Evolutionary conservation across 2,329 filamentous ascomycete genomes (phyloP), one percentile per base, ranked within the genome.

Genomic region (Fusarium irregulare): DNA sequence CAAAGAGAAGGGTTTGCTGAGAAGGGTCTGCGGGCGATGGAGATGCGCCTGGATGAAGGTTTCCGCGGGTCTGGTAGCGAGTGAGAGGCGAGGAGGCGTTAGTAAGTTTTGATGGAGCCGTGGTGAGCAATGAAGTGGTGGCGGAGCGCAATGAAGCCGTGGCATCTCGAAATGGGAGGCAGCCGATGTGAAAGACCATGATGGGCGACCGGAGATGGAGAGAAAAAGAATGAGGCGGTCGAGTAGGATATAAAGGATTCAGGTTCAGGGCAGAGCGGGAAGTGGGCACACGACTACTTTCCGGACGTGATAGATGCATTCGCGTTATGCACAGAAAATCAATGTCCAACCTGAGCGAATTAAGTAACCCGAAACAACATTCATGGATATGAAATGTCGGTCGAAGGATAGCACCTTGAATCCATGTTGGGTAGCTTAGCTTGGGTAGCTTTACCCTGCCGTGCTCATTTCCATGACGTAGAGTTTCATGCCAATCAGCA

Each of bases 251-350:
- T 20, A 44, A 55, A 42, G 18, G 41, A 47, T 30, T 37, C 28
- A 27, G 32, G 18, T 44, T 34, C 12, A 63, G 37, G 55, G 7
- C 42, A 28, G 42, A 49, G 13, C 42, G 56, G 60, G 44, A 64
- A 64, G 60, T 70, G 60, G 68, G 64, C 54, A 63, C 44, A 45
- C 48, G 47, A 55, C 37, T 42, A 42, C 13, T 42, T 54, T 57
- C 21, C 20, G 32, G 30, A 11, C 40, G 16, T 30, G 28, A 30
- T 25, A 10, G 11, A 25, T 14, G 32, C 6, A 51, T n/a, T 40
- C 21, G 49, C 25, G 20, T 37, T 25, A 37, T 34, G 13, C 28
- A 30, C 12, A 30, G 1, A 30, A 30, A 6, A 30, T 30, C 13
- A 12, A 30, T 30, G 28, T 30, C 28, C 28, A 30, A 14, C 28